These are phyloP conservation scores for Agaricus subrufescens DNA, from an alignment of 768 basidiomycete genomes.

Conservation along the genomic window DNA sequence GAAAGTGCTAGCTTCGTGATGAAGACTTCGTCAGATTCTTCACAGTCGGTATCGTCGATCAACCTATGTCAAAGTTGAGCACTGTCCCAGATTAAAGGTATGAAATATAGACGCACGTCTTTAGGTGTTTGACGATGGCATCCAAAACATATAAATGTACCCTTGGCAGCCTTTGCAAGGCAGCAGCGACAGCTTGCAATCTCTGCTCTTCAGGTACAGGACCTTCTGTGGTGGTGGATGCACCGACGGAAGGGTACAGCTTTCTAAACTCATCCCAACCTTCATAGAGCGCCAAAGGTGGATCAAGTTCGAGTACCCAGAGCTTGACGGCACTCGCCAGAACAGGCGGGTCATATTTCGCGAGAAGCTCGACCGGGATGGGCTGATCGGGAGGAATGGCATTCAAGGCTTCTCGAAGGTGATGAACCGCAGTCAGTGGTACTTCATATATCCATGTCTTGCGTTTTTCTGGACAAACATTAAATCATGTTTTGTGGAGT, in stretches of 20 bases:
- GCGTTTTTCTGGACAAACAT: slow-evolving; percentile 53
- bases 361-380: slow-evolving; percentile 45
- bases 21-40: slow-evolving; percentile 77
- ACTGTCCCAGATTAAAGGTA: background rate
- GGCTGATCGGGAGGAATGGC: slow-evolving; percentile 54
- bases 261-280: slow-evolving; percentile 89
- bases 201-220: slow-evolving; percentile 53
- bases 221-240: slow-evolving; percentile 46
- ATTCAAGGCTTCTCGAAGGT: slow-evolving; percentile 82
- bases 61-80: slow-evolving; percentile 39
- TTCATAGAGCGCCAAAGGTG: slow-evolving; percentile 80
- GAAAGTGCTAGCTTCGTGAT: slow-evolving; percentile 85
- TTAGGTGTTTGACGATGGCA: slow-evolving; percentile 71
- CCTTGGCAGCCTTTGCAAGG: slow-evolving; percentile 68
- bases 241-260: slow-evolving; percentile 77
- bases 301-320: slow-evolving; percentile 89
- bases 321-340: slow-evolving; percentile 83
- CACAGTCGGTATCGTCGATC: slow-evolving; percentile 60
- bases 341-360: slow-evolving; percentile 80
- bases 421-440: slow-evolving; percentile 77
- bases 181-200: slow-evolving; percentile 53
- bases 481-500: background rate
- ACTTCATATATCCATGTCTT: slow-evolving; percentile 96
- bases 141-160: slow-evolving; percentile 82
- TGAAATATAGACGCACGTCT: slow-evolving; percentile 40